Evolutionary conservation across 768 basidiomycete genomes (phyloP).

Genomic region (Trametes gibbosa): DNA sequence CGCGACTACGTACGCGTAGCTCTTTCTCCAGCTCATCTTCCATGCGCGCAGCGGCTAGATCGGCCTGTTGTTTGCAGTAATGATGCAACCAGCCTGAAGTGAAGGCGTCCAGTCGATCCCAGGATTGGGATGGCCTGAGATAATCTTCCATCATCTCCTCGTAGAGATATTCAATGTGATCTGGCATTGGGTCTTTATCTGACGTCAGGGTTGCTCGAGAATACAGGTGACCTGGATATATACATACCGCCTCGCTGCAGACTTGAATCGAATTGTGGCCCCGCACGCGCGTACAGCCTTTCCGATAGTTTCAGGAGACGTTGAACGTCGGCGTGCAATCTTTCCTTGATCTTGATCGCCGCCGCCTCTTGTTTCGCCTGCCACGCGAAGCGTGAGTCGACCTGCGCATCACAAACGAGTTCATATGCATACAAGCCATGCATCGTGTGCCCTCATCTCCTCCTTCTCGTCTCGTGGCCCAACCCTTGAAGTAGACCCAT

Average conservation of each 20-base stretch:
- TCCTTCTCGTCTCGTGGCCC: conserved; percentile 71
- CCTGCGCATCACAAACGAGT: background rate
- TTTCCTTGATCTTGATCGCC: conserved; percentile 53
- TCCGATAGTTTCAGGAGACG: conserved; percentile 60
- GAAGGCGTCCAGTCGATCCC: conserved; percentile 38
- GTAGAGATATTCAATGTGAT: conserved; percentile 46
- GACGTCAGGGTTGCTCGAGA: too few species aligned
- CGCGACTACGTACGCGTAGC: conserved; percentile 53
- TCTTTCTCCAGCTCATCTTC: conserved; percentile 69
- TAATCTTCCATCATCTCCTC: conserved; percentile 61
- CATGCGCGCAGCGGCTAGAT: conserved; percentile 47
- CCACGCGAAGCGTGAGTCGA: background rate
- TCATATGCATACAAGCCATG: conserved; percentile 62
- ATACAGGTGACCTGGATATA: too few species aligned
- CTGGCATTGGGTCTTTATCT: conserved; percentile 29
- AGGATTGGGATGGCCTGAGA: conserved; percentile 38
- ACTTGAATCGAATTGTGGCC: conserved; percentile 31
- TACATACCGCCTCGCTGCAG: conserved; percentile 21
- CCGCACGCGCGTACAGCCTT: conserved; percentile 59
- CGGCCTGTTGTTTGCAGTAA: conserved; percentile 47
- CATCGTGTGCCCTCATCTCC: conserved; percentile 54
- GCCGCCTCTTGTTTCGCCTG: conserved; percentile 61
- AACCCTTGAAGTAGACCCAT: conserved; percentile 37
- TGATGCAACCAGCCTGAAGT: conserved; percentile 66
- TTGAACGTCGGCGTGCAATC: conserved; percentile 53